phyloP scores from a whole-genome alignment of 768 basidiomycete genomes.

The Lepiota subincarnata region DNA sequence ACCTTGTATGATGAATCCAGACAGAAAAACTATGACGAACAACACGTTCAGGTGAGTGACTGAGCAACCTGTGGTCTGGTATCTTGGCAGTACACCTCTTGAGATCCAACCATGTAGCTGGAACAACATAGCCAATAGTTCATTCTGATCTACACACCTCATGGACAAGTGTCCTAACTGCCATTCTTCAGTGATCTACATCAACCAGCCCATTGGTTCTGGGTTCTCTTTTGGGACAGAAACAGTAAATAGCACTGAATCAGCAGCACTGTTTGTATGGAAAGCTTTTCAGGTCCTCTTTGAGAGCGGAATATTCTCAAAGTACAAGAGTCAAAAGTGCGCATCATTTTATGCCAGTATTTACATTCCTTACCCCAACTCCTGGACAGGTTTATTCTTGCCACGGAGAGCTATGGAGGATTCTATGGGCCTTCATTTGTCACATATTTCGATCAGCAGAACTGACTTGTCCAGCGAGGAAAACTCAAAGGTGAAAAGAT shows the following conservation, averaged over 20 bases:
- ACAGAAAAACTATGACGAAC: conserved; percentile 44
- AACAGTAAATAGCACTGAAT: conserved; percentile 45
- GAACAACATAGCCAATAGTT: conserved; percentile 67
- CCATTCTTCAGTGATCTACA: conserved; percentile 36
- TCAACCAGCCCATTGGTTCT: conserved; percentile 60
- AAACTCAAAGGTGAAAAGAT: conserved; percentile 45
- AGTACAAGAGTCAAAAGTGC: conserved; percentile 39
- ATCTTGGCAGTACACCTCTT: neutral
- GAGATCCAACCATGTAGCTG: conserved; percentile 34
- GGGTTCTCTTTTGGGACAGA: conserved; percentile 57
- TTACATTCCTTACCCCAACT: neutral
- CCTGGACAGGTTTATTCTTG: conserved; percentile 21
- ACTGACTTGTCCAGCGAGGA: conserved; percentile 42
- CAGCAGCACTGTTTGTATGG: conserved; percentile 57
- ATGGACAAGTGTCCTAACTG: neutral
- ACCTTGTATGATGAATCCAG: conserved; percentile 56
- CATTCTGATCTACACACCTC: conserved; percentile 14
- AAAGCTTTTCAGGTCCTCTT: conserved; percentile 61
- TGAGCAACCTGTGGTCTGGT: conserved; percentile 14
- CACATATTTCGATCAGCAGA: conserved; percentile 58
- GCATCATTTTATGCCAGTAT: conserved; percentile 59
- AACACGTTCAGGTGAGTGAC: conserved; percentile 54
- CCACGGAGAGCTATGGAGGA: conserved; percentile 52
- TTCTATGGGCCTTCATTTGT: conserved; percentile 70
- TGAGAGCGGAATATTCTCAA: conserved; percentile 46